A percentile compares a stretch with the other conserved stretches of the same genome.
phyloP scores from a whole-genome alignment of 108 stramenopile genomes.

The Mayamaea pseudoterrestris region DNA sequence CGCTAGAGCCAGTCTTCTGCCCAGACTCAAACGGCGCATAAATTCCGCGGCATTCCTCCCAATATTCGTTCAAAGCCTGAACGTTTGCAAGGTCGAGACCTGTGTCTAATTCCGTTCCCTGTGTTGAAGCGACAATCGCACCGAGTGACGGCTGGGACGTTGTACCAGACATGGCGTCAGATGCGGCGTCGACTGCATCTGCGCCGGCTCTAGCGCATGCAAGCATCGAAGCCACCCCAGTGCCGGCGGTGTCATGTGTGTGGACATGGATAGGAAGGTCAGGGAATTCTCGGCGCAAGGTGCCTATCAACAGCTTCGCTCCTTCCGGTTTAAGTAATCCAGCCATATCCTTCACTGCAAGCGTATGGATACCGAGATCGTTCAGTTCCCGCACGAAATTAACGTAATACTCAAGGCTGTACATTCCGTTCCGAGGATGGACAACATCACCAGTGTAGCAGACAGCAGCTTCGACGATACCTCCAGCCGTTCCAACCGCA shows the following conservation, averaged over 20 bases:
- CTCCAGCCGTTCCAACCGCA: slow-evolving; percentile 91
- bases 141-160: slow-evolving; percentile 93
- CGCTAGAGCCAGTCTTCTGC: slow-evolving; percentile 85
- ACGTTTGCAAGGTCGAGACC: slow-evolving; percentile 65
- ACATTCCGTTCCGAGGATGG: slow-evolving; percentile 59
- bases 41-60: slow-evolving; percentile 85
- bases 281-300: slow-evolving; percentile 80
- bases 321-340: slow-evolving; percentile 90
- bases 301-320: slow-evolving; percentile 61
- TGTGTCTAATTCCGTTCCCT: slow-evolving; percentile 79
- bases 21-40: slow-evolving; percentile 96
- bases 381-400: slow-evolving; percentile 74
- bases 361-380: slow-evolving; percentile 75
- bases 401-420: slow-evolving; percentile 91
- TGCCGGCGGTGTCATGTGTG: slow-evolving; percentile 79
- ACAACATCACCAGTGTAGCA: slow-evolving; percentile 98
- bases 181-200: slow-evolving; percentile 91
- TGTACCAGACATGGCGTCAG: slow-evolving; percentile 89
- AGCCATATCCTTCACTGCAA: slow-evolving; percentile 98
- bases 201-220: slow-evolving; percentile 87
- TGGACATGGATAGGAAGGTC: slow-evolving; percentile 85
- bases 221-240: slow-evolving; percentile 93
- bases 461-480: slow-evolving; percentile 88
- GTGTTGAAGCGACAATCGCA: slow-evolving; percentile 78
- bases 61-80: slow-evolving; percentile 79